Conservation (phyloP, 2,329 filamentous ascomycete genomes). For the Talaromyces sp. region DNA sequence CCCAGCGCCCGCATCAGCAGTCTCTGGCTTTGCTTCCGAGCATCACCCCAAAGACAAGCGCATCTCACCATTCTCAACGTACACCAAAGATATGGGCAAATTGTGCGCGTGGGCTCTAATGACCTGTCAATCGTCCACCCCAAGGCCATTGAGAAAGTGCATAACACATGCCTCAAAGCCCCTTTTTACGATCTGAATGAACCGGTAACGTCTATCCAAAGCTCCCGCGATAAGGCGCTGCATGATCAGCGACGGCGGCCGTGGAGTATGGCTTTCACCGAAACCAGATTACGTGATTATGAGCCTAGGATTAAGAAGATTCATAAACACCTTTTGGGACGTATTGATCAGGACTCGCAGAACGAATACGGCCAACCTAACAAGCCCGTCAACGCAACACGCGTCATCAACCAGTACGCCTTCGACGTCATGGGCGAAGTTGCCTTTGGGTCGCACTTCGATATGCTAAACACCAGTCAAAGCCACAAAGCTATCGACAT, state of each 20-base stretch:
- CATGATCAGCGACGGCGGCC: slow-evolving; percentile 40
- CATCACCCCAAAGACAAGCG: slow-evolving; percentile 21
- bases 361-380: not conserved
- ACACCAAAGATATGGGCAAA: slow-evolving; percentile 35
- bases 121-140: slow-evolving; percentile 36
- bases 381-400: slow-evolving; percentile 32
- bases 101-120: slow-evolving; percentile 35
- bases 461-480: slow-evolving; percentile 8
- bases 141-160: slow-evolving; percentile 36
- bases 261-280: slow-evolving; percentile 42
- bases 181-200: slow-evolving; percentile 39
- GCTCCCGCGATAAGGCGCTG: slow-evolving; percentile 31
- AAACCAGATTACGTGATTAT: slow-evolving; percentile 40
- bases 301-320: slow-evolving; percentile 35
- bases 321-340: slow-evolving; percentile 30
- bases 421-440: slow-evolving; percentile 48
- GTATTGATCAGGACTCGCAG: slow-evolving; percentile 5
- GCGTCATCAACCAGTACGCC: slow-evolving; percentile 41
- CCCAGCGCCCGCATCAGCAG: slow-evolving; percentile 29
- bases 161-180: slow-evolving; percentile 40
- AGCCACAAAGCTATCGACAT: slow-evolving; percentile 30
- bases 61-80: slow-evolving; percentile 26
- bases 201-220: slow-evolving; percentile 38
- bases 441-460: slow-evolving; percentile 39
- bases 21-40: slow-evolving; percentile 28